Conservation (phyloP, 345 rosid genomes). For the Hibiscus syriacus region DNA sequence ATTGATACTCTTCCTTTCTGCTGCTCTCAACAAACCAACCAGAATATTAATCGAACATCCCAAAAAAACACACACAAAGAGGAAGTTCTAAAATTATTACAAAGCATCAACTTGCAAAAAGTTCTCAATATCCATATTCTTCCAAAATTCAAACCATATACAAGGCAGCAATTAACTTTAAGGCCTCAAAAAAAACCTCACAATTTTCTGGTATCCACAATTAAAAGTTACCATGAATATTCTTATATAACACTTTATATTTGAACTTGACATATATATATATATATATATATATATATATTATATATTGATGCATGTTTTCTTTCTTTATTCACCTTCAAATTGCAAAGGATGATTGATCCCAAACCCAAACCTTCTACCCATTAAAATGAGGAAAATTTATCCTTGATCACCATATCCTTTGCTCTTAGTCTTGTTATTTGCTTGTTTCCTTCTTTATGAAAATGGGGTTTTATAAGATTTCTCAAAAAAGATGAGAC, state of each 20-base stretch:
- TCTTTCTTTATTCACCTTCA: too few relatives aligned
- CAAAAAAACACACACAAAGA: not conserved
- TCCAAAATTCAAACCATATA: not conserved
- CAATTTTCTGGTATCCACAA: too few relatives aligned
- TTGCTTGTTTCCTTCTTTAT: slow-evolving; percentile 8
- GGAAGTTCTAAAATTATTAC: not conserved
- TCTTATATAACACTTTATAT: not conserved
- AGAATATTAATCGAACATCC: slow-evolving; percentile 10
- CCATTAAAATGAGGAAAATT: not conserved
- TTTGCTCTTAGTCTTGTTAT: too few relatives aligned
- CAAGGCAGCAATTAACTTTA: not conserved
- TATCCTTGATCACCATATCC: not conserved
- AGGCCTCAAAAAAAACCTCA: too few relatives aligned
- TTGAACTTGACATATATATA: not conserved
- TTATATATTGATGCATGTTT: too few relatives aligned
- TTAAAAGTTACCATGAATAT: slow-evolving; percentile 7
- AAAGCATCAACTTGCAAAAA: slow-evolving; percentile 3
- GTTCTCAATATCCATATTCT: not conserved
- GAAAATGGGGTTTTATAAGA: not conserved
- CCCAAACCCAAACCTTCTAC: not conserved
- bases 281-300: not conserved
- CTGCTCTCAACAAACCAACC: slow-evolving; percentile 34
- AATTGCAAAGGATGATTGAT: too few relatives aligned
- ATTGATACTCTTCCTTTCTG: slow-evolving; percentile 74
- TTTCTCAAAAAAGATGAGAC: slow-evolving; percentile 4